These are phyloP conservation scores for Colletotrichum acutatum DNA, from an alignment of 2,329 filamentous ascomycete species.

Conservation along the genomic window DNA sequence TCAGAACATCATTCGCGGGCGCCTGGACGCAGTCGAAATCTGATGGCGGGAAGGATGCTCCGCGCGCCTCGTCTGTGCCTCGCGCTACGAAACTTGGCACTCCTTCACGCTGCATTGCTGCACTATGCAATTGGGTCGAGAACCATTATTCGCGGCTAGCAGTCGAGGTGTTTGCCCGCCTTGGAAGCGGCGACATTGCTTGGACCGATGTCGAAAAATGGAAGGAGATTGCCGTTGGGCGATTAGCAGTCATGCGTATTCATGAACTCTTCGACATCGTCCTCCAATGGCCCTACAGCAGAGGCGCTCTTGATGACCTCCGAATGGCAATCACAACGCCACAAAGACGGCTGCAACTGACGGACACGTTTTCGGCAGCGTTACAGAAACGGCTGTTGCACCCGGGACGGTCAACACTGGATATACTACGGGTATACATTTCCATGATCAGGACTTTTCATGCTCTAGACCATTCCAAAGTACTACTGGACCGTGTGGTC, in stretches of 20 bases:
- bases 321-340: conserved; percentile 76
- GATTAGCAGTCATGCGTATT: conserved; percentile 76
- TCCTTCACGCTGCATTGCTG: conserved; percentile 65
- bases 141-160: conserved; percentile 73
- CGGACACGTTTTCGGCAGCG: conserved; percentile 73
- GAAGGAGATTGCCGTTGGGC: conserved; percentile 75
- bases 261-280: conserved; percentile 84
- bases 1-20: conserved; percentile 70
- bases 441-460: conserved; percentile 83
- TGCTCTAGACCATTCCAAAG: conserved; percentile 79
- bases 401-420: conserved; percentile 78
- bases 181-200: conserved; percentile 56
- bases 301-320: conserved; percentile 79
- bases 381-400: conserved; percentile 77
- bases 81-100: conserved; percentile 41
- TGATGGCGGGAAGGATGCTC: conserved; percentile 39
- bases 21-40: conserved; percentile 61
- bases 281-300: conserved; percentile 77
- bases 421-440: conserved; percentile 82
- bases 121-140: conserved; percentile 75
- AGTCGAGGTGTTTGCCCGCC: conserved; percentile 66
- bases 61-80: conserved; percentile 40
- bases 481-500: conserved; percentile 79
- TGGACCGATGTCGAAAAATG: conserved; percentile 73
- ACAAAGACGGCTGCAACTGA: conserved; percentile 75